Percentiles rank a stretch among this genome's conserved stretches.
Conservation (phyloP, 179 eudicot species). For the Spinacia oleracea region DNA sequence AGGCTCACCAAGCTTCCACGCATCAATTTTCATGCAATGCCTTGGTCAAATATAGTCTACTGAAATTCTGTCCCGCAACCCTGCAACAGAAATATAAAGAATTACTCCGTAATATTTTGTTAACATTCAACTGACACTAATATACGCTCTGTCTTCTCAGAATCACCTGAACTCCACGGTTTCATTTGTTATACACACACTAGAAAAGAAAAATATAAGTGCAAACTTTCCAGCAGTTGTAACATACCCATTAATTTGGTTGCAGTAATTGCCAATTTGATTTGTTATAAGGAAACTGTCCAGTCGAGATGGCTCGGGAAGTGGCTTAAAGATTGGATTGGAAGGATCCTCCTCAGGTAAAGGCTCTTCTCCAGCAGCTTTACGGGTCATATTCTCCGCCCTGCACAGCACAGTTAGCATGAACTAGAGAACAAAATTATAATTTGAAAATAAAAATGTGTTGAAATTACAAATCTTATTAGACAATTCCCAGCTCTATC, state of each 20-base stretch:
- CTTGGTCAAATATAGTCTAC: constrained; percentile 72
- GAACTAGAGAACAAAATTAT: background rate
- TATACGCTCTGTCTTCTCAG: background rate
- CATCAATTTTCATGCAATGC: constrained; percentile 67
- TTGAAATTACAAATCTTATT: background rate
- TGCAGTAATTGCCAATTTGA: constrained; percentile 88
- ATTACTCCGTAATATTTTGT: constrained; percentile 1
- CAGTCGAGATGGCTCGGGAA: constrained; percentile 81
- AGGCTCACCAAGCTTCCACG: constrained; percentile 16
- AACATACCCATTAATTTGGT: constrained; percentile 89
- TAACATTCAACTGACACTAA: background rate
- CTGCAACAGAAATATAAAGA: constrained; percentile 42
- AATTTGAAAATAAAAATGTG: background rate
- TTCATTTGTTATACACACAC: background rate
- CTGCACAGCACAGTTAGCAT: constrained; percentile 31
- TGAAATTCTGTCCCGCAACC: constrained; percentile 92
- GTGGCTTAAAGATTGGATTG: constrained; percentile 72
- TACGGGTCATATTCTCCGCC: constrained; percentile 81
- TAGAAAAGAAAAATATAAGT: background rate
- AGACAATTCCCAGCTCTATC: background rate
- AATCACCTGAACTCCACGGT: background rate
- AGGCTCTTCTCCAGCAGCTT: constrained; percentile 93
- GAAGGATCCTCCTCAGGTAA: constrained; percentile 95
- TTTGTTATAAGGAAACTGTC: constrained; percentile 91
- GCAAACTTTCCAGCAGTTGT: background rate